Conservation (phyloP, 352 stramenopile genomes). For the Phytophthora meadii region DNA sequence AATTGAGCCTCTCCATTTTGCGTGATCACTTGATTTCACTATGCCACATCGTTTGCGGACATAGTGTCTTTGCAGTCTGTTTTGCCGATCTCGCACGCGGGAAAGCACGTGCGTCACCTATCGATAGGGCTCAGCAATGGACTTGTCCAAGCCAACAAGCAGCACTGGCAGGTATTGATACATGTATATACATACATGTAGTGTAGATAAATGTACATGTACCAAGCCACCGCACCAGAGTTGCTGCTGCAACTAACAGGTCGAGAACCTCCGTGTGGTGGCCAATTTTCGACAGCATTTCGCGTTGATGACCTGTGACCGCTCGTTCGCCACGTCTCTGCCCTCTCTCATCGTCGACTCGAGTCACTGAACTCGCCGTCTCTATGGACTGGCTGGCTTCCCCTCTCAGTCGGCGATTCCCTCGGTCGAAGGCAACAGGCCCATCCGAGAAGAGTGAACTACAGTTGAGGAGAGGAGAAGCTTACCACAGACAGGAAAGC, state of each 20-base stretch:
- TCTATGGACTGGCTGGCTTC: slow-evolving; percentile 30
- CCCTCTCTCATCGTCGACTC: slow-evolving; percentile 15
- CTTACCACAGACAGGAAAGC: slow-evolving; percentile 21
- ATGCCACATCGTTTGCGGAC: slow-evolving; percentile 2
- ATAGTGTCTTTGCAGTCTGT: slow-evolving; percentile 2
- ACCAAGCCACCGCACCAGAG: neutral
- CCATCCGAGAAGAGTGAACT: slow-evolving; percentile 20
- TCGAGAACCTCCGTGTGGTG: neutral
- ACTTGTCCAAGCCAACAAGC: neutral
- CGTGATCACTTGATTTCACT: slow-evolving; percentile 1
- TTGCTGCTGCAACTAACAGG: slow-evolving; percentile 1
- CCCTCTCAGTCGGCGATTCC: slow-evolving; percentile 29
- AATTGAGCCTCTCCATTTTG: slow-evolving; percentile 18
- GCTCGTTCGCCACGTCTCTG: slow-evolving; percentile 11
- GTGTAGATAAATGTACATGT: too few species aligned
- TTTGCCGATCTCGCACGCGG: slow-evolving; percentile 16
- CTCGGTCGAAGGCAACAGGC: slow-evolving; percentile 5
- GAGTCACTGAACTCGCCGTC: slow-evolving; percentile 20
- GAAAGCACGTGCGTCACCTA: slow-evolving; percentile 32
- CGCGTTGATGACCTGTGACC: slow-evolving; percentile 5
- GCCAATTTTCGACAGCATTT: slow-evolving; percentile 2
- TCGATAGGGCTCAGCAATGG: neutral
- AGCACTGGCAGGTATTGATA: too few species aligned
- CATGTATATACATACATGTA: too few species aligned
- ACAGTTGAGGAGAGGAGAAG: slow-evolving; percentile 18